Conservation (phyloP, 768 basidiomycete genomes). For the Boletus barrowsii region DNA sequence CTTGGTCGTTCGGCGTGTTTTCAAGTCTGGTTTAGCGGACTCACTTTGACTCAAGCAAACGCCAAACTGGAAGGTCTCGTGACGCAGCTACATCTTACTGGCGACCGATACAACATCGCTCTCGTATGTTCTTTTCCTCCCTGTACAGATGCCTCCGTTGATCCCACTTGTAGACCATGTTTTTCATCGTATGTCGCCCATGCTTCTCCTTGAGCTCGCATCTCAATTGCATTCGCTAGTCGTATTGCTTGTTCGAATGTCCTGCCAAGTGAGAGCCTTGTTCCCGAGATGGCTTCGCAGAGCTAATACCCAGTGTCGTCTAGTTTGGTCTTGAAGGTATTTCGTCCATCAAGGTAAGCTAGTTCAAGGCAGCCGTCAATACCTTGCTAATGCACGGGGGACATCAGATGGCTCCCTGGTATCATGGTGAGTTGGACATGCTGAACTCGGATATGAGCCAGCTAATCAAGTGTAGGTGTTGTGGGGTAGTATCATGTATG, state of each 20-base stretch:
- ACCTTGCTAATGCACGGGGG: not conserved
- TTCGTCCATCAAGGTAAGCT: conserved; percentile 58
- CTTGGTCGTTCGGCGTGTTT: not conserved
- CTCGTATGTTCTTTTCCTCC: conserved; percentile 40
- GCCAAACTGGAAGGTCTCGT: conserved; percentile 63
- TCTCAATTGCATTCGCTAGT: conserved; percentile 4
- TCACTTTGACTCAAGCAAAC: conserved; percentile 40
- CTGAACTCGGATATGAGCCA: not conserved
- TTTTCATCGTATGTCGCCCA: conserved; percentile 54
- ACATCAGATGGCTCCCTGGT: conserved; percentile 56
- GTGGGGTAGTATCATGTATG: conserved; percentile 66
- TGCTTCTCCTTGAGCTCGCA: not conserved
- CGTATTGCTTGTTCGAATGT: conserved; percentile 51
- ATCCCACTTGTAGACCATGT: conserved; percentile 51
- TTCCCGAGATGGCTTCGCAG: not conserved
- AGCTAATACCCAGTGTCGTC: not conserved
- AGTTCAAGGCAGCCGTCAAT: not conserved
- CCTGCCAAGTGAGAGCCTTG: conserved; percentile 54
- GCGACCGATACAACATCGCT: conserved; percentile 64
- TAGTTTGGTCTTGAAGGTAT: conserved; percentile 49
- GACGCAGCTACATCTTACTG: conserved; percentile 52
- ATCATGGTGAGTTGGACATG: conserved; percentile 46
- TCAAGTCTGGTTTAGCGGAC: not conserved
- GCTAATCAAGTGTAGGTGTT: conserved; percentile 38
- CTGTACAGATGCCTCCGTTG: not conserved